Base-by-base conservation (phyloP, 768 basidiomycete genomes). In the Mycena crocata region DNA sequence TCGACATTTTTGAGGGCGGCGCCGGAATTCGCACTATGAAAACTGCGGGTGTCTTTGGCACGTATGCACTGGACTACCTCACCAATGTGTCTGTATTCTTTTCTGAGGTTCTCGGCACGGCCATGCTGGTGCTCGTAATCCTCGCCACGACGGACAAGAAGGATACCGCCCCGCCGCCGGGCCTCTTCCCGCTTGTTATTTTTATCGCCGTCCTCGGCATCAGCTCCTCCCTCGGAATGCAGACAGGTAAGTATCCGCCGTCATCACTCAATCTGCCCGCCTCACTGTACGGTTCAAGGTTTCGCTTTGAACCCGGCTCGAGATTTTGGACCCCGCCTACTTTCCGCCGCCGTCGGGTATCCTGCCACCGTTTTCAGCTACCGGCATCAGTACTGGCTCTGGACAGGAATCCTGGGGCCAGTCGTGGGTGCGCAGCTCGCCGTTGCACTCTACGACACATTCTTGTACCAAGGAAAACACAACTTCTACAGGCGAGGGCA, bases 281-380 rank as follows among this genome's bases (percentile, higher is more conserved):
- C 30, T 35, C 24, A 45, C 26, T 40, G 34, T 19, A 8, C 28
- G 40, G n/a, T 6, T 1, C 3, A 24, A 68, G 67, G 82, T 49
- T 85, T 77, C 67, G 83, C 87, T 2, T 72, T 88, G 44, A 88
- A 88, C 68, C 87, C 87, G 45, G 86, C 87, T n/a, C 84, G 87
- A 71, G 87, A 88, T 74, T 75, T 88, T 42, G 87, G 88, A 21
- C 87, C 87, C 2, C 77, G 87, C 12, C 73, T 89, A 45, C 74
- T 87, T 73, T 86, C 85, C 8, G 82, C 85, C 19, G 86, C 86
- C 81, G 85, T 81, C 4, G 87, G 87, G 23, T 88, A 87, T 60
- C 85, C 86, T 28, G 71, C 74, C 21, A 77, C 75, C 34, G 82
- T 75, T 31, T 79, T 74, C 76, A 70, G 64, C 37, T 77, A 71